Evolutionary conservation across 1,139 yeast genomes (phyloP).

Genomic region (Diutina ranongensis): DNA sequence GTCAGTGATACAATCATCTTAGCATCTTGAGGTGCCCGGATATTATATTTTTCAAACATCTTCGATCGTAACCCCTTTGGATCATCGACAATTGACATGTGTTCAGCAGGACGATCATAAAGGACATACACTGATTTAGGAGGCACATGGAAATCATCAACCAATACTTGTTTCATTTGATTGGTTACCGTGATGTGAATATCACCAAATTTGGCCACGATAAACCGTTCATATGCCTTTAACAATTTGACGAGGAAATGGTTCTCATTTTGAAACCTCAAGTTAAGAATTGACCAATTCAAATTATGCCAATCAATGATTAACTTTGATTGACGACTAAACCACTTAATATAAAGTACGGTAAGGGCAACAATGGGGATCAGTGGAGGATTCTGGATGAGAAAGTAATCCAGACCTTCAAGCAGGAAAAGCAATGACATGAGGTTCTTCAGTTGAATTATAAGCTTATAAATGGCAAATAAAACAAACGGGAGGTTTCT

Average conservation of each 20-base stretch:
- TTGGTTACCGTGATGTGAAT: slow-evolving; percentile 74
- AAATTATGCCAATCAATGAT: slow-evolving; percentile 96
- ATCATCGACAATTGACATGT: slow-evolving; percentile 39
- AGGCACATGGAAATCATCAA: slow-evolving; percentile 39
- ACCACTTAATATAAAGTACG: slow-evolving; percentile 39
- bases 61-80: slow-evolving; percentile 10
- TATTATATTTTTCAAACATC: slow-evolving; percentile 22
- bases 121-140: slow-evolving; percentile 30
- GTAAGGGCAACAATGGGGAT: slow-evolving; percentile 67
- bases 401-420: slow-evolving; percentile 55
- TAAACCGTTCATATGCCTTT: slow-evolving; percentile 39
- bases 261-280: slow-evolving; percentile 40
- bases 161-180: slow-evolving; percentile 54
- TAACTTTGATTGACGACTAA: slow-evolving; percentile 49
- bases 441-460: slow-evolving; percentile 40
- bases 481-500: slow-evolving; percentile 39
- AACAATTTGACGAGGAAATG: slow-evolving; percentile 59
- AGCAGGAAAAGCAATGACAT: slow-evolving; percentile 37
- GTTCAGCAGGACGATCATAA: slow-evolving; percentile 68
- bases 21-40: slow-evolving; percentile 25
- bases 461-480: slow-evolving; percentile 51
- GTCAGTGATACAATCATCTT: slow-evolving; percentile 75
- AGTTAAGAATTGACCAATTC: slow-evolving; percentile 71
- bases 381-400: slow-evolving; percentile 90
- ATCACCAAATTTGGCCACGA: slow-evolving; percentile 51